Evolutionary conservation across 768 basidiomycete species (phyloP), one percentile per base, ranked within the genome.

Genomic region (Russula sp.): DNA sequence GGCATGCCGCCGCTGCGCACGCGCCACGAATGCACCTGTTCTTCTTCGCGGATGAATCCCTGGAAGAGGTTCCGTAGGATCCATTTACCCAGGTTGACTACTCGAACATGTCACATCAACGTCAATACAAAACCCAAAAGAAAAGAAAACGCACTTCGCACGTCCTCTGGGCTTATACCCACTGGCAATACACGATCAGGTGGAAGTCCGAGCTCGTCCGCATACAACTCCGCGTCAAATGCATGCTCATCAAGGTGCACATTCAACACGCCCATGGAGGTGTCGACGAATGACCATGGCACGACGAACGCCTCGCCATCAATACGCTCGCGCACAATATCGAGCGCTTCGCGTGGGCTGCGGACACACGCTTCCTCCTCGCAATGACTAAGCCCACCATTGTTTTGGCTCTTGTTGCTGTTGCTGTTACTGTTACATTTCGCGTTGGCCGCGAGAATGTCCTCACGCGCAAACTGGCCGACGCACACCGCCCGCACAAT

Each of bases 201-300:
- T n/a, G 61, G 76, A 69, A 85, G 86, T 20, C 90, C 92, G 43
- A 88, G 83, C 70, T 98, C 94, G 70, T 98, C 95, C 13, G 90
- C 89, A 70, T 95, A 98, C 2, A 96, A 85, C 74, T 99, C 97
- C 7, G 91, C 90, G 58, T 98, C 95, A 71, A 98, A 98, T 61
- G 87, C 92, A 50, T 83, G 79, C 66, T 97, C 93, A 49, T 83
- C 89, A 48, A 99, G 67, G 73, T 97, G 92, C 4, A 98, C 83
- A 2, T 89, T 87, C 62, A 99, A 77, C 25, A 92, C 82, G 7
- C 96, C 96, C 8, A 87, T 86, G 72, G 90, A 88, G 5, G 94
- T 96, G 73, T 98, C 96, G 32, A 90, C 87, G 16, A 80, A 81
- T 42, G 90, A 88, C 96, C 96, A 99, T 13, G 85, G 76, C 29